Evolutionary conservation across 163 green algal species (phyloP), one percentile per base, ranked within the genome.

Genomic region (Scenedesmus sp.): DNA sequence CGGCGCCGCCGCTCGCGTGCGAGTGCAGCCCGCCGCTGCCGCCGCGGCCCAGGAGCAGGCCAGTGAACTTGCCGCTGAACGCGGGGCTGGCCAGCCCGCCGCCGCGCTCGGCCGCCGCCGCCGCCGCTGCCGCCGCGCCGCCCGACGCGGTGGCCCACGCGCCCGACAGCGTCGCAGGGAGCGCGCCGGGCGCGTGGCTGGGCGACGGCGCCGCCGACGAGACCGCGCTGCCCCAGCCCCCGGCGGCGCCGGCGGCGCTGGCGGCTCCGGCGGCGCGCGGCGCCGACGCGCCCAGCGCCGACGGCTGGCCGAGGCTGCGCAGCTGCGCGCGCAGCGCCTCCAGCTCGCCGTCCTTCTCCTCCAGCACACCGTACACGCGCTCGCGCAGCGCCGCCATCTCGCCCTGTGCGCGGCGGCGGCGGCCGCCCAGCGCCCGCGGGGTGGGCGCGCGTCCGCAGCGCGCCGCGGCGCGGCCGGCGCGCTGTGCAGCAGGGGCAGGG

Each of bases 311-410:
- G 28, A 48, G 26, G 39, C 22, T 14, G 3, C 75, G 64, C 44
- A 82, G 75, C 64, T 82, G 75, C 36, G 48, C 45, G 22, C 64
- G 63, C 63, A 82, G 53, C 4, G 39, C 54, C 20, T 75, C 75
- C 3, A 82, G 50, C 31, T 70, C 75, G 13, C 29, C 36, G 42
- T 82, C 75, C 51, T 82, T 82, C 53, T 82, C 47, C 54, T 82
- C 75, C 24, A 82, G 34, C 17, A 81, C 51, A n/a, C 14, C 31
- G 17, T 74, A 56, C 20, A 48, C 60, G 22, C 73, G 47, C 60
- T 74, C 73, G 31, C 73, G 73, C 60, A 81, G 51, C 20, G 62
- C 73, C 31, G 29, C 31, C 60, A 81, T 81, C 36, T 81, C 73
- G 47, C 70, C 70, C 70, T 78, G 70, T 26, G 13, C 13, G 51